Evolutionary conservation across 1,284 basidiomycete genomes (phyloP), one percentile per base, ranked within the genome.

Genomic region (Fistulina hepatica): DNA sequence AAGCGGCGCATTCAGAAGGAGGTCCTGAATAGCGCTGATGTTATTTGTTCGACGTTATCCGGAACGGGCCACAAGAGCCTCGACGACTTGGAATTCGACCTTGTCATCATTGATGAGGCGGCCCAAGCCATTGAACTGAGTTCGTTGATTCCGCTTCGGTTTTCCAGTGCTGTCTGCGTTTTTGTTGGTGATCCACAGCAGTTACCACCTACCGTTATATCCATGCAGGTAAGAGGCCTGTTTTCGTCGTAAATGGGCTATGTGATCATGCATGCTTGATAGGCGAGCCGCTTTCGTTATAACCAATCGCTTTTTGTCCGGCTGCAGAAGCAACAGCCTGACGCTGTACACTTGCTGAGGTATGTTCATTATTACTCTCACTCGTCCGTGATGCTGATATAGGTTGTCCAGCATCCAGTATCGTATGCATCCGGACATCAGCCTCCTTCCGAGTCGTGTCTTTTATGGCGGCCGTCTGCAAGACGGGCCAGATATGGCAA

Each of bases 101-200:
- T 95, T 56, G 78, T 98, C 45, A 81, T 99, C 52, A 95, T 98
- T 47, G 95, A 99, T 54, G 95, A 99, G 59, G 95, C 95, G 1
- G 94, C 94, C 1, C 95, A 99, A 59, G 86, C 93, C 4, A 85
- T 97, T 33, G 95, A 99, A 58, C 69, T 97, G 40, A 93, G 88
- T 52, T 90, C 92, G n/a, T 61, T 99, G 42, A 98, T 99, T 45
- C 95, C 95, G 25, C 67, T 99, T 41, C 93, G 89, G 53, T 98
- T 93, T 59, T 74, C 73, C 23, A 86, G 80, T 52, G 71, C 70
- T 39, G 76, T 80, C 23, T 97, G 90, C 53, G 81, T 98, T 45
- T 80, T 99, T 76, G 93, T 99, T 33, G 95, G 95, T 65, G 95
- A 99, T 63, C 95, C 94, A 20, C 85, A 97, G 52, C 95, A 99